Evolutionary conservation across 2,329 filamentous ascomycete genomes (phyloP).

Genomic region (Alternaria sp.): DNA sequence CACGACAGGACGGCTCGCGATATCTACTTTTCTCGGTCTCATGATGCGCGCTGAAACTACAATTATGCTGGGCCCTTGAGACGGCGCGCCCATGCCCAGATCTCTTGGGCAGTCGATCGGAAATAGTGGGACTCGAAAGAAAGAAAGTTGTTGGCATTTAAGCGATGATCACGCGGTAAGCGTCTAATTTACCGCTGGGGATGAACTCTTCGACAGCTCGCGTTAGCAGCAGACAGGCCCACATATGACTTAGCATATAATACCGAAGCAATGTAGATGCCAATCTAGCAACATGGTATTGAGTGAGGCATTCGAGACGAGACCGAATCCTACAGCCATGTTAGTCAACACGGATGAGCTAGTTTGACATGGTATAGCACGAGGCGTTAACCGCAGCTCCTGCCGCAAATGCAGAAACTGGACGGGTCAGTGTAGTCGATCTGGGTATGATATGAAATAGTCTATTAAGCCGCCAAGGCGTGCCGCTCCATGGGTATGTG

Average conservation of each 20-base stretch:
- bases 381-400: constrained; percentile 1
- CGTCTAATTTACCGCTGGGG: background rate
- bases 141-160: constrained; percentile 1
- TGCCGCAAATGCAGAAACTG: constrained; percentile 3
- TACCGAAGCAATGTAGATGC: background rate
- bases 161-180: background rate
- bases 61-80: constrained; percentile 3
- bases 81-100: constrained; percentile 6
- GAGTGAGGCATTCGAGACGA: background rate
- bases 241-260: background rate
- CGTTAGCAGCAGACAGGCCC: background rate
- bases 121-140: constrained; percentile 4
- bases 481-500: constrained; percentile 29
- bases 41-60: background rate
- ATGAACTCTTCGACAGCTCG: background rate
- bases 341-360: background rate
- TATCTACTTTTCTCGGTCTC: constrained; percentile 5
- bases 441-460: constrained; percentile 26
- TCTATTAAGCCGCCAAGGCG: constrained; percentile 43
- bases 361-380: background rate
- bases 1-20: constrained; percentile 10
- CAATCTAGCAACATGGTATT: background rate
- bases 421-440: constrained; percentile 4
- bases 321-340: background rate
- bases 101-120: background rate